Conservation (phyloP, 2,329 filamentous ascomycete species). For the Ophiostoma himal-ulmi region DNA sequence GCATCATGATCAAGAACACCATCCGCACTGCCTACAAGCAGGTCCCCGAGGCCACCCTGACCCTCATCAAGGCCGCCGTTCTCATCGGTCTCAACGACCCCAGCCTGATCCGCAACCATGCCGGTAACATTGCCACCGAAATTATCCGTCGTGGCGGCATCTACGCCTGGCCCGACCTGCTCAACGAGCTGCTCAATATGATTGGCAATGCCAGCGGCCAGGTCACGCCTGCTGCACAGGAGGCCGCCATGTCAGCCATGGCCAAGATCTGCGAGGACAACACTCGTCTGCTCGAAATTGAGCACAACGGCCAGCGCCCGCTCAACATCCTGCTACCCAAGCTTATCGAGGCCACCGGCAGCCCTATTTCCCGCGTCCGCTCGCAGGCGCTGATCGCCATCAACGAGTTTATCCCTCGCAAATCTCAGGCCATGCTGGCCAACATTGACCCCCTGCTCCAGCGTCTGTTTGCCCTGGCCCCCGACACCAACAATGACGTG, state of each 20-base stretch:
- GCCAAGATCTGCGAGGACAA: conserved; percentile 98
- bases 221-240: conserved; percentile 66
- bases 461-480: conserved; percentile 73
- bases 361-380: conserved; percentile 68
- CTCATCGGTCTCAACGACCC: conserved; percentile 75
- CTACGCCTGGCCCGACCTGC: conserved; percentile 82
- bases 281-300: conserved; percentile 73
- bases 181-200: conserved; percentile 74
- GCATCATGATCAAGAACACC: conserved; percentile 94
- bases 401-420: conserved; percentile 84
- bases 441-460: conserved; percentile 76
- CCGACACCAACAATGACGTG: conserved; percentile 73
- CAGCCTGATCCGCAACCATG: conserved; percentile 80
- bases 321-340: conserved; percentile 85
- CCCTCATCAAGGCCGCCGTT: conserved; percentile 73
- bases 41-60: conserved; percentile 66
- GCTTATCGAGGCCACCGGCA: conserved; percentile 79
- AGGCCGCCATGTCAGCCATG: conserved; percentile 89
- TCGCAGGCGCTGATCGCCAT: conserved; percentile 74
- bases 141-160: conserved; percentile 78
- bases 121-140: conserved; percentile 92
- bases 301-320: conserved; percentile 82
- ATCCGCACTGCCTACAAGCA: conserved; percentile 68
- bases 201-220: conserved; percentile 67
- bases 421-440: conserved; percentile 73